Conservation (phyloP, 805 yeast genomes). For the Torulaspora gathmanii region DNA sequence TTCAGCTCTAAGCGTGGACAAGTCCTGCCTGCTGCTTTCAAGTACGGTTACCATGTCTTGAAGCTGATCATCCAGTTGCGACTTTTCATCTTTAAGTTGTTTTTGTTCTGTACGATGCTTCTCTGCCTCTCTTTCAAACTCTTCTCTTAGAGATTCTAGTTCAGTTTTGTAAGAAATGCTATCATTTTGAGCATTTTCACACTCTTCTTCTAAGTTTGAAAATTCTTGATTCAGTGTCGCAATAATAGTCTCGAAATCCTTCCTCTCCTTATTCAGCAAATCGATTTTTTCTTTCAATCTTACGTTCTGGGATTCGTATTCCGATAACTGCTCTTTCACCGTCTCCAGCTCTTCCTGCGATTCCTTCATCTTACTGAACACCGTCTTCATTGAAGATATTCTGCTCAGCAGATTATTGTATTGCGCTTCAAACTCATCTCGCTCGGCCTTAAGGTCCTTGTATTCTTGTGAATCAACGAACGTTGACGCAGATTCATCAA, state of each 20-base stretch:
- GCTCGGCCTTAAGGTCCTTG: conserved; percentile 42
- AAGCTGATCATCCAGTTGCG: conserved; percentile 22
- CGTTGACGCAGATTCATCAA: conserved; percentile 1
- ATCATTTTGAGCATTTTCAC: conserved; percentile 47
- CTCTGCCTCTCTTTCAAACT: conserved; percentile 36
- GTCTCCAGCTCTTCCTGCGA: conserved; percentile 58
- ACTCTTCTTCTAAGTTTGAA: conserved; percentile 48
- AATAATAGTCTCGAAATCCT: conserved; percentile 34
- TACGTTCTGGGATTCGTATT: conserved; percentile 43
- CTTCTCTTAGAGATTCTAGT: conserved; percentile 38
- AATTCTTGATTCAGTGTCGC: conserved; percentile 41
- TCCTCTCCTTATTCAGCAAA: conserved; percentile 32
- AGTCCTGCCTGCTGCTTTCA: conserved; percentile 35
- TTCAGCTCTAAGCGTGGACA: conserved; percentile 35
- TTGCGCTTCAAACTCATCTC: conserved; percentile 53
- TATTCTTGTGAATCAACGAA: conserved; percentile 17
- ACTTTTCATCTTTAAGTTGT: conserved; percentile 16
- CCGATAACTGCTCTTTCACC: conserved; percentile 46
- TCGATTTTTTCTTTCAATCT: conserved; percentile 37
- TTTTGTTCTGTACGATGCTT: conserved; percentile 39
- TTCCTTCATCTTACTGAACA: conserved; percentile 69
- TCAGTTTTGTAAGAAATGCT: conserved; percentile 46
- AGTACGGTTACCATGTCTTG: conserved; percentile 40
- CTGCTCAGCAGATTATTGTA: conserved; percentile 59
- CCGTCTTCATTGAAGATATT: conserved; percentile 66